Conservation (phyloP, 2,329 filamentous ascomycete genomes). For the Ophiostoma montium region DNA sequence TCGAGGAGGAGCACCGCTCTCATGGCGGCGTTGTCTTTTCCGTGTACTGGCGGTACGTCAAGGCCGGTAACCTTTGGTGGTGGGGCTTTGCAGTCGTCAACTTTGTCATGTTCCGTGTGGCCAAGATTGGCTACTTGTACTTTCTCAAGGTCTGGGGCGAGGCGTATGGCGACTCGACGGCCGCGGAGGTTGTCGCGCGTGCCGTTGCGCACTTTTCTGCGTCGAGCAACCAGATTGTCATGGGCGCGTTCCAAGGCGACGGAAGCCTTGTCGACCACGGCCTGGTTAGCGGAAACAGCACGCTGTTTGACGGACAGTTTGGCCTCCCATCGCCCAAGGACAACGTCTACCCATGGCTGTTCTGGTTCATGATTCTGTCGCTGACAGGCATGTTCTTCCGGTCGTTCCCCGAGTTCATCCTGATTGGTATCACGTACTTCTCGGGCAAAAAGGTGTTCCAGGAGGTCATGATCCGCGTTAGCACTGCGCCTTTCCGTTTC, state of each 20-base stretch:
- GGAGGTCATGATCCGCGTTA: constrained; percentile 57
- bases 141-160: constrained; percentile 84
- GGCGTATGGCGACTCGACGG: constrained; percentile 37
- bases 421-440: constrained; percentile 65
- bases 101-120: constrained; percentile 48
- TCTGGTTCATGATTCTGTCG: constrained; percentile 54
- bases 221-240: not conserved
- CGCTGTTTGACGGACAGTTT: constrained; percentile 17
- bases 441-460: constrained; percentile 65
- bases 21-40: constrained; percentile 60
- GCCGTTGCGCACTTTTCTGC: constrained; percentile 5
- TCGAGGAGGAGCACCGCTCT: constrained; percentile 61
- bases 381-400: constrained; percentile 44
- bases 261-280: not conserved
- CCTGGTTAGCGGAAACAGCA: not conserved
- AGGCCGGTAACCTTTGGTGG: constrained; percentile 59
- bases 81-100: constrained; percentile 54
- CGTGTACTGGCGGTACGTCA: constrained; percentile 78
- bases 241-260: not conserved
- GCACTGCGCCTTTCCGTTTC: constrained; percentile 72
- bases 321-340: constrained; percentile 50
- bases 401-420: constrained; percentile 47
- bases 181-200: constrained; percentile 5
- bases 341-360: constrained; percentile 61
- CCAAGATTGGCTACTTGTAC: constrained; percentile 56